Evolutionary conservation across 495 filamentous ascomycete genomes (phyloP), one percentile per base, ranked within the genome.

Genomic region (Bryoglossum gracile): DNA sequence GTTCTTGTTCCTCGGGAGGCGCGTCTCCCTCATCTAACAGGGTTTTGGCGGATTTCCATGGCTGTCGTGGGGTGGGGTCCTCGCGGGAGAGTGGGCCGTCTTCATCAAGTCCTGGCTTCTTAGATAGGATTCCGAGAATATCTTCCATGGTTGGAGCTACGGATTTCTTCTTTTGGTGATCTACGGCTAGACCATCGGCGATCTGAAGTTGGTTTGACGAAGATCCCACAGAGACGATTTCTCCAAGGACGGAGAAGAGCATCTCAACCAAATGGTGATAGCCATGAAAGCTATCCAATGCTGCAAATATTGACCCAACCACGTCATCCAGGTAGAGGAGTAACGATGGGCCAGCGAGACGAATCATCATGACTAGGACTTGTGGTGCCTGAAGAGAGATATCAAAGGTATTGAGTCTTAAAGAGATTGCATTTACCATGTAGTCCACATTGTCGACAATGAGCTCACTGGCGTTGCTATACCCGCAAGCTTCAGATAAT

Each of bases 381-480:
- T 87, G 83, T 13, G 90, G 89, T 8, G 89, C 87, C 48, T 94
- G 83, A 2, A 91, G 91, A 0, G 88, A 91, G 45, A 96, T 80
- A 44, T 96, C 88, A 57, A 94, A 87, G 0, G 81, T 88, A 54
- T 94, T 95, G 22, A 99, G 73, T 48, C 91, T 87, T 18, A 96
- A 68, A 0, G 85, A 86, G 4, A 97, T 81, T 0, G 91, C 86
- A 60, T 96, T 97, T 39, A 95, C 83, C 66, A 99, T 83, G 62
- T 99, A 99, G 63, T 99, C 92, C 19, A 85, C 89, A 53, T 99
- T 99, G 24, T 88, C 82, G 38, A 96, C 75, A 37, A 99, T 81
- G 51, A 99, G 70, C 9, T 87, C 79, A 25, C 83, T 82, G 8
- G 89, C 80, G 55, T 74, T 81, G 0, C 58, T 32, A 58, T 97